Conservation (phyloP, 208 protist species). For the Leptomonas seymouri region DNA sequence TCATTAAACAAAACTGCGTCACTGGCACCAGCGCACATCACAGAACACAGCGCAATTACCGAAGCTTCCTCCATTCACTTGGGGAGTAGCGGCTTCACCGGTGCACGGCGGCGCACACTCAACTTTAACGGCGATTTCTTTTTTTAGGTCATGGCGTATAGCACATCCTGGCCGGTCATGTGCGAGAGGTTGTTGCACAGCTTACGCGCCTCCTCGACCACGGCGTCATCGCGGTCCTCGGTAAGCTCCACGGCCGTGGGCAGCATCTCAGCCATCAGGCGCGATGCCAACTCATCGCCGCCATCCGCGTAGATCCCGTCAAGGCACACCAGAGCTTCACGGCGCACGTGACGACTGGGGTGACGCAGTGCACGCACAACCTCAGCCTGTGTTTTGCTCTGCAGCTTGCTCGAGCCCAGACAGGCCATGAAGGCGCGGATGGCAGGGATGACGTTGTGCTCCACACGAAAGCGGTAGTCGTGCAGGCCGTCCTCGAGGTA, state of each 20-base stretch:
- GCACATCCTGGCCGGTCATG: conserved; percentile 90
- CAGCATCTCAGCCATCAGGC: conserved; percentile 90
- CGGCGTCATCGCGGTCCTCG: conserved; percentile 78
- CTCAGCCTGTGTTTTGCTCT: conserved; percentile 88
- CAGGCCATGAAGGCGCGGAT: conserved; percentile 79
- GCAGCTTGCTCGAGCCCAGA: conserved; percentile 71
- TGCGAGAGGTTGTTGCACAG: conserved; percentile 85
- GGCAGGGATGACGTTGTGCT: conserved; percentile 77
- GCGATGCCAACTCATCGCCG: conserved; percentile 87
- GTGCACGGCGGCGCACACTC: not conserved
- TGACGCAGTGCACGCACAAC: conserved; percentile 75
- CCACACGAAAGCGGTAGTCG: conserved; percentile 71
- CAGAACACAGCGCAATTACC: too few relatives aligned
- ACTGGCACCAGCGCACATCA: too few relatives aligned
- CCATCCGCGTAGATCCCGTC: conserved; percentile 89
- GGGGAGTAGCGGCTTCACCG: not conserved
- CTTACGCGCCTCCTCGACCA: conserved; percentile 82
- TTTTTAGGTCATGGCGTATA: conserved; percentile 81
- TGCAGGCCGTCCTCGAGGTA: conserved; percentile 68
- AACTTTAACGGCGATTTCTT: not conserved
- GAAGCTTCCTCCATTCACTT: too few relatives aligned
- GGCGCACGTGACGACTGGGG: conserved; percentile 72
- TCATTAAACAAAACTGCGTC: too few relatives aligned
- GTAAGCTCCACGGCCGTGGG: conserved; percentile 89
- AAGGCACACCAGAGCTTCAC: conserved; percentile 64